Base-by-base conservation (phyloP, 2,329 filamentous ascomycete species). In the Incumbomyces delicatus region DNA sequence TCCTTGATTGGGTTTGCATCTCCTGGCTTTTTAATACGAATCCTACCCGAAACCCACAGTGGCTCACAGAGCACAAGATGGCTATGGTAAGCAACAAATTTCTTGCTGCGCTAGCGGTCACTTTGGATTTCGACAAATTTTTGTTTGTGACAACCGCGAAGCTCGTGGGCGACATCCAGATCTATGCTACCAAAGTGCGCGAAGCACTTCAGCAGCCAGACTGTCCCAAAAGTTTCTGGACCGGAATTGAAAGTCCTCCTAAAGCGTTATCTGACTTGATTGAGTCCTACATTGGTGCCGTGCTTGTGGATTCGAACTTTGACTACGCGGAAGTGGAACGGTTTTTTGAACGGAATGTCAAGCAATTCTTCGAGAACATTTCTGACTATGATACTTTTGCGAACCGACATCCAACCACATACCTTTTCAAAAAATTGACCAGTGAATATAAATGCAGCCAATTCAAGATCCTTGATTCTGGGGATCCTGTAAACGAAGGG, bases 81-180 rank as follows among this genome's bases (percentile, higher is more conserved):
- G 87, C 89, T n/a, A 95, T 98, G 86, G 89, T 92, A 0, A 92
- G 87, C 44, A 98, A 98, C 67, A 88, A 89, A 50, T 98, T 96
- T 60, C 74, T 95, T 1, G 87, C 85, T 1, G 86, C 81, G 14
- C 71, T 96, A 2, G 84, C 84, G 49, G 86, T 94, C 2, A 75
- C 78, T 40, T 75, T 96, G 0, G 82, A 77, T 1, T 83, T 96
- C 46, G 81, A 95, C 60, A 77, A 72, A 41, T 81, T 90, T 60
- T 67, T 96, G 13, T 75, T 73, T 2, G 68, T 70, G 46, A 49
- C 44, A 20, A 47, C 47, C 2, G 46, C 49, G 3, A 50, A 50
- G 22, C 44, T 57, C 11, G 48, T 44, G 31, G 64, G 68, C 22
- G 66, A 63, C 53, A 64, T 64, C 51, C 69, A 62, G 47, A 60